A percentile compares a stretch with the other conserved stretches of the same genome.
These are phyloP conservation scores for Penicillium bialowiezense DNA, from an alignment of 495 filamentous ascomycete genomes.

Conservation along the genomic window DNA sequence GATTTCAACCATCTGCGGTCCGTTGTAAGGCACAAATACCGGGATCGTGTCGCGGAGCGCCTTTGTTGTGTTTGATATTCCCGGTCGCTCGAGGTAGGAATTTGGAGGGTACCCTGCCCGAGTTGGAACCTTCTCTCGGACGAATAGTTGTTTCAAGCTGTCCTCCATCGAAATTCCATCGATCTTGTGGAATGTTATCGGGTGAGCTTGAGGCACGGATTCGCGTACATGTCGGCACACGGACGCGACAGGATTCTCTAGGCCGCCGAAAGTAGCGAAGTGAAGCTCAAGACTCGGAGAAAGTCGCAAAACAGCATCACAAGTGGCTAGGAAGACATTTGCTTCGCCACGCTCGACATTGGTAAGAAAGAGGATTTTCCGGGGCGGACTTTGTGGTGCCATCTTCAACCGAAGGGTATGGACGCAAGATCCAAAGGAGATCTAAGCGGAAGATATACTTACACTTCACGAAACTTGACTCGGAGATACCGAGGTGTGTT, in stretches of 20 bases:
- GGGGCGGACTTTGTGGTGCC: no score
- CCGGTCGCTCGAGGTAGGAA: not conserved
- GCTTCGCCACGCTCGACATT: not conserved
- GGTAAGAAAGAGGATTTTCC: not conserved
- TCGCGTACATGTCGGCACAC: not conserved
- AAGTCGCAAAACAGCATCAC: not conserved
- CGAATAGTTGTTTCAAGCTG: not conserved
- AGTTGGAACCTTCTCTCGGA: no score
- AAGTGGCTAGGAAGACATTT: constrained; percentile 1
- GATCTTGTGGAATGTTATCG: constrained; percentile 3
- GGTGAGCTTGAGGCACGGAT: not conserved
- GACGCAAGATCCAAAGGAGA: no score
- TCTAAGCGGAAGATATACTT: no score
- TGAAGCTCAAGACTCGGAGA: not conserved
- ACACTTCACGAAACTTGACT: no score
- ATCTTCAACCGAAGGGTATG: no score
- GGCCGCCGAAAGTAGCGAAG: not conserved
- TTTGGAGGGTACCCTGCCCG: no score
- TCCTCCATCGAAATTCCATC: not conserved
- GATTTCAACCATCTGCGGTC: not conserved
- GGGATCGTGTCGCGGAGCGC: not conserved
- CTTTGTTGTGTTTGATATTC: not conserved
- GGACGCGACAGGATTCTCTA: not conserved
- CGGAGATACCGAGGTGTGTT: no score
- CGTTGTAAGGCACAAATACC: not conserved